phyloP scores from a whole-genome alignment of 1,284 basidiomycete species.

The Peniophora sp. region DNA sequence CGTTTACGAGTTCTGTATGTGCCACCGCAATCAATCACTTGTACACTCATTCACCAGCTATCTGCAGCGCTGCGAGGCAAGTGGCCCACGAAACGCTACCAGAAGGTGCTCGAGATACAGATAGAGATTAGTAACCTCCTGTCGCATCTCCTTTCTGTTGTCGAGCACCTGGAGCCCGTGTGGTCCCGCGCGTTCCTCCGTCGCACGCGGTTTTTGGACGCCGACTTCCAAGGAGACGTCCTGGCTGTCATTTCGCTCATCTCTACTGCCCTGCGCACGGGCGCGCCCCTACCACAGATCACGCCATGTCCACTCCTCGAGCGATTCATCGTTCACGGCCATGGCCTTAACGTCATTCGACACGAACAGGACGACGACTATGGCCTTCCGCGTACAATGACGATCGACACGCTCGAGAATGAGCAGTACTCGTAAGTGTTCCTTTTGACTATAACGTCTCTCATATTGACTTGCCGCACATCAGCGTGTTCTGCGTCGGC shows the following conservation, averaged over 20 bases:
- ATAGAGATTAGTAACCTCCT: slow-evolving; percentile 57
- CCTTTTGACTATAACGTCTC: too few relatives aligned
- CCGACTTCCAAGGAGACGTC: slow-evolving; percentile 79
- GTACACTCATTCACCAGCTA: not conserved
- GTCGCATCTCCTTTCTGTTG: slow-evolving; percentile 56
- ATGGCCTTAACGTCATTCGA: slow-evolving; percentile 57
- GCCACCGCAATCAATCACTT: not conserved
- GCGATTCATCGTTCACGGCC: slow-evolving; percentile 56
- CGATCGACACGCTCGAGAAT: slow-evolving; percentile 56
- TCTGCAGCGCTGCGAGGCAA: slow-evolving; percentile 59
- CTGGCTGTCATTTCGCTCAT: slow-evolving; percentile 75
- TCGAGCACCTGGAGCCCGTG: slow-evolving; percentile 57
- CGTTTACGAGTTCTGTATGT: slow-evolving; percentile 51
- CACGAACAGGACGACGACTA: slow-evolving; percentile 63
- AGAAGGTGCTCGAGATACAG: slow-evolving; percentile 57
- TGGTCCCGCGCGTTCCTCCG: slow-evolving; percentile 75
- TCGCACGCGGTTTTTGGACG: slow-evolving; percentile 70
- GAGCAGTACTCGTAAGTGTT: slow-evolving; percentile 59
- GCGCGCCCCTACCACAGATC: slow-evolving; percentile 75
- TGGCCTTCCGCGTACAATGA: slow-evolving; percentile 56
- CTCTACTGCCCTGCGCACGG: slow-evolving; percentile 67
- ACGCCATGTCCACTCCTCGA: slow-evolving; percentile 79
- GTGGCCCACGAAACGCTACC: slow-evolving; percentile 65
- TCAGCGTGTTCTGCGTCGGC: slow-evolving; percentile 70
- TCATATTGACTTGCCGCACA: too few relatives aligned